Base-by-base conservation (phyloP, 2,329 filamentous ascomycete genomes). In the Neurospora sp. region DNA sequence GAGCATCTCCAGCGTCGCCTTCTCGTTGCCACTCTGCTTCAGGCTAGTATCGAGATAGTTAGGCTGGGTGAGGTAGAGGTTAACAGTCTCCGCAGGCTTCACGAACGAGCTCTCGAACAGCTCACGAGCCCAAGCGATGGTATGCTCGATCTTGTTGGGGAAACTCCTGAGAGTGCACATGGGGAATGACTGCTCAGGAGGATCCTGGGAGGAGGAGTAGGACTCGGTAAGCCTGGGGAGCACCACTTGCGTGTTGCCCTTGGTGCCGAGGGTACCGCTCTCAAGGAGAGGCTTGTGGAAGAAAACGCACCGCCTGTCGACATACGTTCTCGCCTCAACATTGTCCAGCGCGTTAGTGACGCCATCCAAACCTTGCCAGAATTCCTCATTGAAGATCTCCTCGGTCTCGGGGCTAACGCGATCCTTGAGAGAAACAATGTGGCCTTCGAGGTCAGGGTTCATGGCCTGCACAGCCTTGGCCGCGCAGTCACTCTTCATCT, bases 161-260 rank as follows among this genome's bases (percentile, higher is more conserved):
- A 99, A 99, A 81, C 94, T 97, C 78, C 92, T 89, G 72, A 99
- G 86, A 5, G 96, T 98, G 81, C 96, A 99, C 94, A 98, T 98
- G 0, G 96, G 96, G 86, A 99, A 98, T 0, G 96, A 97, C 83
- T 97, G 93, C 85, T 99, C 96, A 0, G 96, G 96, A 1, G 96
- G 96, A 79, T 99, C 96, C 79, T 97, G 95, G 23, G 96, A 98
- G 4, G 84, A 86, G 0, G 96, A 97, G 83, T 99, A 99, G 0
- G 96, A 98, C 81, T 99, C 96, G 0, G 96, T 98, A 73, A 97
- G 83, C 75, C 89, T 87, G 11, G 96, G 96, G 70, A 99, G 86
- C 67, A 99, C 89, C 71, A 99, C 96, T 78, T 99, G 96, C 6
- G 93, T 97, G 83, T 99, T 99, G 77, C 96, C 96, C 85, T 99